These are phyloP conservation scores for Lactarius hatsudake DNA, from an alignment of 768 basidiomycete species.

Conservation along the genomic window DNA sequence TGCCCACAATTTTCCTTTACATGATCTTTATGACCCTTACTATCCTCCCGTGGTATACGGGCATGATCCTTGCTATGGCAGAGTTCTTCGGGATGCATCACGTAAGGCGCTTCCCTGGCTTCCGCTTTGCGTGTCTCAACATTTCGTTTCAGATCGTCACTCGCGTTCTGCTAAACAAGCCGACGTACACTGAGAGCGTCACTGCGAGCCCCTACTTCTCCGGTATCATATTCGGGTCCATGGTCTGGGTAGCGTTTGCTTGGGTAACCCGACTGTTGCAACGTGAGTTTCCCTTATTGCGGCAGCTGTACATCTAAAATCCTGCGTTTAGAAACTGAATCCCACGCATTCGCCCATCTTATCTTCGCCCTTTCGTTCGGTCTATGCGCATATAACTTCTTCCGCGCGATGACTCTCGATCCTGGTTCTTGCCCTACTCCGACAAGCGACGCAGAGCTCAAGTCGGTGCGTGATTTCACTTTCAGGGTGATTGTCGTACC, in stretches of 20 bases:
- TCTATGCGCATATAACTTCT: constrained; percentile 85
- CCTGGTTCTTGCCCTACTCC: constrained; percentile 86
- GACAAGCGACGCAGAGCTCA: constrained; percentile 78
- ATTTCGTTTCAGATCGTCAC: constrained; percentile 61
- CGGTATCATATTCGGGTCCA: constrained; percentile 80
- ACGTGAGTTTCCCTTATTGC: constrained; percentile 44
- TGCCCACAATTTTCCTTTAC: constrained; percentile 78
- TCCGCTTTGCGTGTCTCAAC: constrained; percentile 13
- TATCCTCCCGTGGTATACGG: constrained; percentile 88
- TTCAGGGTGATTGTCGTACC: neutral
- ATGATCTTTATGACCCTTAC: constrained; percentile 82
- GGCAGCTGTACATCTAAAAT: neutral
- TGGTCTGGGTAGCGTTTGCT: constrained; percentile 82
- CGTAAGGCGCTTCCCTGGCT: constrained; percentile 45
- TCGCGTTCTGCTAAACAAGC: constrained; percentile 79
- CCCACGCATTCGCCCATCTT: constrained; percentile 73
- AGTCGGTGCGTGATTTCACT: constrained; percentile 58
- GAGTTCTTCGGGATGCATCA: constrained; percentile 95
- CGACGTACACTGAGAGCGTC: constrained; percentile 78
- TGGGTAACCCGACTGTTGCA: constrained; percentile 78
- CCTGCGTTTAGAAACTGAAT: constrained; percentile 60
- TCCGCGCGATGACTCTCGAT: constrained; percentile 84
- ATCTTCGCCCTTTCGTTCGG: constrained; percentile 66
- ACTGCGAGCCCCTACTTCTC: constrained; percentile 90
- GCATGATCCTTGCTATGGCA: constrained; percentile 74